A percentile compares a stretch with the other conserved stretches of the same genome.
Evolutionary conservation across 257 asterid genomes (phyloP).

Genomic region (Leptodermis oblonga): DNA sequence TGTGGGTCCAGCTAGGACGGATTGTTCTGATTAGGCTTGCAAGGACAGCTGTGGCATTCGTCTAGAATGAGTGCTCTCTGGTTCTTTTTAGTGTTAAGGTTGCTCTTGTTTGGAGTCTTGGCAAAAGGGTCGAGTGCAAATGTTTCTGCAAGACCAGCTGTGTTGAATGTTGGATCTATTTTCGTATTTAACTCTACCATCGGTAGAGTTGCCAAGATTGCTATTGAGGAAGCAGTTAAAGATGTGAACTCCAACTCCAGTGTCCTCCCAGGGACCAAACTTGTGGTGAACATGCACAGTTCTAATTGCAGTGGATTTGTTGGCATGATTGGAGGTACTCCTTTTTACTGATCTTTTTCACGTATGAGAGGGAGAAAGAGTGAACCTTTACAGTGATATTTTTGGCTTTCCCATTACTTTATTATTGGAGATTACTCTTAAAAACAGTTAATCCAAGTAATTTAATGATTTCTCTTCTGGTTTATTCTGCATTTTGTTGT

Average conservation of each 20-base stretch:
- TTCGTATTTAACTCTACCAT: conserved; percentile 68
- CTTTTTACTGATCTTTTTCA: neutral
- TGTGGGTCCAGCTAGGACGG: neutral
- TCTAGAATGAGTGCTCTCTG: conserved; percentile 45
- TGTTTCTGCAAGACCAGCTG: conserved; percentile 57
- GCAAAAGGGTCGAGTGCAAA: conserved; percentile 47
- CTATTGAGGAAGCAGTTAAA: conserved; percentile 88
- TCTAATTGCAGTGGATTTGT: conserved; percentile 90
- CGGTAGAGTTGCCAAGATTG: conserved; percentile 84
- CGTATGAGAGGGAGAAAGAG: neutral
- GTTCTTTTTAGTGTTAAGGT: conserved; percentile 28
- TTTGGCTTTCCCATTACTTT: neutral
- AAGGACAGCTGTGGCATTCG: conserved; percentile 4
- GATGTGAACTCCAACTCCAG: conserved; percentile 71
- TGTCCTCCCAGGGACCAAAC: conserved; percentile 60
- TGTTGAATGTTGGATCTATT: conserved; percentile 76
- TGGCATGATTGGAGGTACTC: conserved; percentile 80
- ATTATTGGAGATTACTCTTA: neutral
- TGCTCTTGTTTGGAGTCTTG: conserved; percentile 39
- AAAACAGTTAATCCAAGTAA: no score
- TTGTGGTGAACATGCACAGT: conserved; percentile 37
- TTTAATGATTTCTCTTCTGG: neutral
- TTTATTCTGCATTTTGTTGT: neutral
- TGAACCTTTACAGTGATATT: conserved; percentile 1
- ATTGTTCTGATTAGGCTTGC: conserved; percentile 1